phyloP scores from a whole-genome alignment of 768 basidiomycete species.

The Agaricus subrufescens region DNA sequence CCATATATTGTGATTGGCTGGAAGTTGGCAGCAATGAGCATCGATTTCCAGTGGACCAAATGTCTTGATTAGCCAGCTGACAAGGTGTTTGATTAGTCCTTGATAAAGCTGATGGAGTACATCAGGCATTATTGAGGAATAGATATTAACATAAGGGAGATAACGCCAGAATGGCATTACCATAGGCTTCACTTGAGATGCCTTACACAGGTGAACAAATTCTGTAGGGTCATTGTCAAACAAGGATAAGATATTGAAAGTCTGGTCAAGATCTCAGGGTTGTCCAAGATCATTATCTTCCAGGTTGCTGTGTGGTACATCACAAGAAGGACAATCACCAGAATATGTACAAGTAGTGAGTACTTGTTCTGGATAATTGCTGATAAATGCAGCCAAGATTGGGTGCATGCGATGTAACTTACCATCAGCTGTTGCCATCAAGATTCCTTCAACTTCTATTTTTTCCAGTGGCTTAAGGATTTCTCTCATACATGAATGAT shows the following conservation, averaged over 20 bases:
- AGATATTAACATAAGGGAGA: slow-evolving; percentile 27
- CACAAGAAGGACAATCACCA: slow-evolving; percentile 25
- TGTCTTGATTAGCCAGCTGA: slow-evolving; percentile 23
- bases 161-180: not conserved
- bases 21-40: slow-evolving; percentile 24
- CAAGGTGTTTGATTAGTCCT: slow-evolving; percentile 34
- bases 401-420: slow-evolving; percentile 24
- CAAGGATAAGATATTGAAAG: not conserved
- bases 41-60: slow-evolving; percentile 25
- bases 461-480: slow-evolving; percentile 26
- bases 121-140: slow-evolving; percentile 37
- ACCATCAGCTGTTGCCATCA: slow-evolving; percentile 31
- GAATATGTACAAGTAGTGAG: slow-evolving; percentile 24
- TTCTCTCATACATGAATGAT: slow-evolving; percentile 28
- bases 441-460: slow-evolving; percentile 19
- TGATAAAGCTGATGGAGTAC: slow-evolving; percentile 25
- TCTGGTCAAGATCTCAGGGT: slow-evolving; percentile 9
- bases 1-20: slow-evolving; percentile 29
- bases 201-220: not conserved
- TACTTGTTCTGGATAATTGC: slow-evolving; percentile 42
- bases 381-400: slow-evolving; percentile 33
- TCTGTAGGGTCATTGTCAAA: not conserved
- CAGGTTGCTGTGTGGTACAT: slow-evolving; percentile 13
- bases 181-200: not conserved
- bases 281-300: slow-evolving; percentile 8